Percentiles rank a stretch among this genome's conserved stretches.
Evolutionary conservation across 495 filamentous ascomycete species (phyloP).

Genomic region (Parathielavia hyrcaniae): DNA sequence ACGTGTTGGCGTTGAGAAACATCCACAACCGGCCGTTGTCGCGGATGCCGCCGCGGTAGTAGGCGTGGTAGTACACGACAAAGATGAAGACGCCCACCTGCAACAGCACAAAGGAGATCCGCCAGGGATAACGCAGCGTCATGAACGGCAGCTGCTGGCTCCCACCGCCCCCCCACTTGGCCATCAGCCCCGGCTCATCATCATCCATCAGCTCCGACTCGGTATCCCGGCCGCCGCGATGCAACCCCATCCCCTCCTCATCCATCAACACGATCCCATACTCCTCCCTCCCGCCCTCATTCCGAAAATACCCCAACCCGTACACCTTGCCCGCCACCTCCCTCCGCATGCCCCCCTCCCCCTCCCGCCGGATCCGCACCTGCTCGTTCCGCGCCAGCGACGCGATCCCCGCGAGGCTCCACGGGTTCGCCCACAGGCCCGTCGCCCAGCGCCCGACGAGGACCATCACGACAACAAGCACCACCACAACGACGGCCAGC

Average conservation of each 20-base stretch:
- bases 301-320: conserved; percentile 27
- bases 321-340: conserved; percentile 22
- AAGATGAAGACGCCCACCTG: conserved; percentile 28
- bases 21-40: conserved; percentile 26
- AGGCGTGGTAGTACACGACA: conserved; percentile 32
- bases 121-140: conserved; percentile 28
- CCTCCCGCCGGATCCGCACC: conserved; percentile 22
- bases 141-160: conserved; percentile 26
- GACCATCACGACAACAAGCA: conserved; percentile 23
- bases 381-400: conserved; percentile 21
- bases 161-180: background rate
- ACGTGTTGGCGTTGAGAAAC: conserved; percentile 30
- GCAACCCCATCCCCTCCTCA: conserved; percentile 26
- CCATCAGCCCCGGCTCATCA: background rate
- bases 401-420: conserved; percentile 33
- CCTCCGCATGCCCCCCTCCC: conserved; percentile 18
- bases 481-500: conserved; percentile 23
- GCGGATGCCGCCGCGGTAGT: conserved; percentile 26
- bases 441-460: conserved; percentile 25
- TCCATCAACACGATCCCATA: conserved; percentile 33
- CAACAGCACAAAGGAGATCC: conserved; percentile 25
- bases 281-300: conserved; percentile 20
- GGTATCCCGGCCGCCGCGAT: background rate
- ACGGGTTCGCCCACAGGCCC: conserved; percentile 32
- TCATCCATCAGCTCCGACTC: conserved; percentile 13